A percentile compares a stretch with the other conserved stretches of the same genome.
Conservation (phyloP, 441 rosid genomes). For the Pelargonium australe region DNA sequence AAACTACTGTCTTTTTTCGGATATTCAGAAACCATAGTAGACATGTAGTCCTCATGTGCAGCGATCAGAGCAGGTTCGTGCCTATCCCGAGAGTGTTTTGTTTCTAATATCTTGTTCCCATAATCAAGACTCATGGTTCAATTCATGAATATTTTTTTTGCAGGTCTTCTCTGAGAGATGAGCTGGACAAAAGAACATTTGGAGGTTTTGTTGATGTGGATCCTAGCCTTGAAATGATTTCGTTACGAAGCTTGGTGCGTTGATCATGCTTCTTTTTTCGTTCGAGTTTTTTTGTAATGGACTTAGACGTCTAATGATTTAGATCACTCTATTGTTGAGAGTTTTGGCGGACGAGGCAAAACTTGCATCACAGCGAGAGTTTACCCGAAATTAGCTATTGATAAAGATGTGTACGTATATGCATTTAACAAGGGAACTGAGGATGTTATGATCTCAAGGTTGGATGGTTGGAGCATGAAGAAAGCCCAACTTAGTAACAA, state of each 20-base stretch:
- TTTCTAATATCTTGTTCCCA: background rate
- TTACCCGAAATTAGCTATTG: slow-evolving; percentile 48
- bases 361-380: slow-evolving; percentile 36
- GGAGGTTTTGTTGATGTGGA: slow-evolving; percentile 59
- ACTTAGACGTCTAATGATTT: background rate
- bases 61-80: slow-evolving; percentile 53
- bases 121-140: background rate
- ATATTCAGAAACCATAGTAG: slow-evolving; percentile 34
- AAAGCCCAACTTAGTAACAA: slow-evolving; percentile 22
- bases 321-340: slow-evolving; percentile 31
- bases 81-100: background rate
- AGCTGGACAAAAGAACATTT: slow-evolving; percentile 35
- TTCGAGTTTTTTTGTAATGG: background rate
- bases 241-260: slow-evolving; percentile 66
- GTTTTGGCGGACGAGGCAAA: slow-evolving; percentile 32
- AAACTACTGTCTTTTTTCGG: slow-evolving; percentile 56
- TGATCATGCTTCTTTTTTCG: background rate
- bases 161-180: slow-evolving; percentile 51
- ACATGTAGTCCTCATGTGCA: slow-evolving; percentile 53
- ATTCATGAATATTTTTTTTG: background rate
- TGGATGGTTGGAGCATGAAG: slow-evolving; percentile 37
- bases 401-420: slow-evolving; percentile 27
- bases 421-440: slow-evolving; percentile 34
- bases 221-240: slow-evolving; percentile 41
- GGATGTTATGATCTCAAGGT: slow-evolving; percentile 21